phyloP scores from a whole-genome alignment of 2,329 filamentous ascomycete genomes.

The Fusarium sp. region DNA sequence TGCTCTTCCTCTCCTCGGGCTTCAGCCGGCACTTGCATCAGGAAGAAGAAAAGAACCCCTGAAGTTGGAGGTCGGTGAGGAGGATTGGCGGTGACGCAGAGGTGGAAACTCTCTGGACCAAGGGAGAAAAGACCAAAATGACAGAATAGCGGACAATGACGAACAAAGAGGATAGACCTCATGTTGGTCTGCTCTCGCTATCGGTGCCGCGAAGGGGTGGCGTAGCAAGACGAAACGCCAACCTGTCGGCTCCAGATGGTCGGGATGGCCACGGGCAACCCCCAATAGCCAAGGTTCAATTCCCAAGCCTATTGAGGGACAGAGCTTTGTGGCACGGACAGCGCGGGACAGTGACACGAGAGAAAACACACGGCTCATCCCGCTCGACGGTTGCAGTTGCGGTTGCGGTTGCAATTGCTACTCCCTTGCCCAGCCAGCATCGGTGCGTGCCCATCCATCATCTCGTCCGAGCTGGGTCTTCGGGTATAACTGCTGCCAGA shows the following conservation, averaged over 20 bases:
- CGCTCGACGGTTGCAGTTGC: slow-evolving; percentile 11
- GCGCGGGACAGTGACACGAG: not conserved
- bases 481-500: slow-evolving; percentile 7
- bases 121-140: not conserved
- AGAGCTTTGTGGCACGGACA: slow-evolving; percentile 3
- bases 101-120: not conserved
- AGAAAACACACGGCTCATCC: slow-evolving; percentile 15
- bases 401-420: slow-evolving; percentile 18
- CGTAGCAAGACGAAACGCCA: slow-evolving; percentile 23
- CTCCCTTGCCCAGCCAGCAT: not conserved
- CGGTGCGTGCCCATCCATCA: not conserved
- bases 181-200: slow-evolving; percentile 2
- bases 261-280: slow-evolving; percentile 5
- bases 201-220: slow-evolving; percentile 10
- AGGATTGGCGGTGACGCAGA: slow-evolving; percentile 11
- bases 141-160: not conserved
- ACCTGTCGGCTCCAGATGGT: slow-evolving; percentile 26
- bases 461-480: not conserved
- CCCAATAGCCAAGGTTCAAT: not conserved
- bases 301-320: slow-evolving; percentile 2
- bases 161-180: not conserved
- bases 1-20: not conserved
- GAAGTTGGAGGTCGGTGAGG: not conserved
- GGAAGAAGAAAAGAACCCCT: not conserved
- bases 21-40: not conserved